These are phyloP conservation scores for Colletotrichum zoysiae DNA, from an alignment of 2,329 filamentous ascomycete genomes.

Conservation along the genomic window DNA sequence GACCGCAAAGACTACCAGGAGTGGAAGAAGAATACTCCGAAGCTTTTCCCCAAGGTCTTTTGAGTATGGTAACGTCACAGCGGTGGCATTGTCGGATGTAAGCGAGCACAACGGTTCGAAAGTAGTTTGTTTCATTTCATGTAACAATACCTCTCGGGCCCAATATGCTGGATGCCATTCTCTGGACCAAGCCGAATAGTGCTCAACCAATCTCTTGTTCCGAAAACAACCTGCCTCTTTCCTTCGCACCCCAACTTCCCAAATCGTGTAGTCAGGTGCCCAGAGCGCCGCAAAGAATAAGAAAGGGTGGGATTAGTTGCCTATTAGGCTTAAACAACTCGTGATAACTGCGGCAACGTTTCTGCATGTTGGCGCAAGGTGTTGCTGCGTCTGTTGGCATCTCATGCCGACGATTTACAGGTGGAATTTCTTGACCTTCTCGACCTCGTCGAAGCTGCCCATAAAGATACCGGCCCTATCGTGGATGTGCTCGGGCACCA, in stretches of 20 bases:
- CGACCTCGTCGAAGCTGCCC: constrained; percentile 93
- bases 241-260: not conserved
- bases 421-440: constrained; percentile 91
- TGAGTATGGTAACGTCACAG: constrained; percentile 29
- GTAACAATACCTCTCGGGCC: not conserved
- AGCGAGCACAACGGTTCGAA: not conserved
- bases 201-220: not conserved
- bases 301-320: constrained; percentile 44
- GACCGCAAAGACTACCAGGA: constrained; percentile 73
- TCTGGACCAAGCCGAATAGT: not conserved
- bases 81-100: not conserved
- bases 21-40: constrained; percentile 76
- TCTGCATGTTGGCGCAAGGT: not conserved
- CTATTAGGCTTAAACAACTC: constrained; percentile 33
- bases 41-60: constrained; percentile 72
- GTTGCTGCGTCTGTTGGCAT: constrained; percentile 6
- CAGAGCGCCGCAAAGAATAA: constrained; percentile 40
- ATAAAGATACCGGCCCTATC: constrained; percentile 96
- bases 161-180: constrained; percentile 13
- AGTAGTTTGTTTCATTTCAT: not conserved
- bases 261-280: not conserved
- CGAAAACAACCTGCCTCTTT: not conserved
- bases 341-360: constrained; percentile 11
- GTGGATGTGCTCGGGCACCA: constrained; percentile 93
- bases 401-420: constrained; percentile 55